Conservation (phyloP, 2,329 filamentous ascomycete genomes). For the Colletotrichum viniferum region DNA sequence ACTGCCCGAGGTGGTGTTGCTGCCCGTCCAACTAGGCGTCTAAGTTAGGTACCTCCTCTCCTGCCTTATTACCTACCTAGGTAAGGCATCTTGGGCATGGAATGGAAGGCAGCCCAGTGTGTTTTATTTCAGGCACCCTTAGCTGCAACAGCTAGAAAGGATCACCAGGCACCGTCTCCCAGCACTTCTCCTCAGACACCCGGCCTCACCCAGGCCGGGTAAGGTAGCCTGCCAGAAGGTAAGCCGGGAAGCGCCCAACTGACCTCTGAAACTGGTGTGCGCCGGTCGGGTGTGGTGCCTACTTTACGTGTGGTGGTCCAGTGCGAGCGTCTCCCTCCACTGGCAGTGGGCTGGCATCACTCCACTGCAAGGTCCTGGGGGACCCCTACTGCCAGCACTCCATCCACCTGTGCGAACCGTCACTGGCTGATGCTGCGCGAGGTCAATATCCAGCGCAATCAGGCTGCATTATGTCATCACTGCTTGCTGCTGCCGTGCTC, state of each 20-base stretch:
- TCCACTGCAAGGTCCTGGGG: slow-evolving; percentile 1
- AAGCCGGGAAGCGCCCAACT: not conserved
- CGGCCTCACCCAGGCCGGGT: not conserved
- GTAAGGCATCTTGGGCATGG: not conserved
- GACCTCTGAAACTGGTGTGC: not conserved
- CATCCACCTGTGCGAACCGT: not conserved
- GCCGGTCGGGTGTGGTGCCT: not conserved
- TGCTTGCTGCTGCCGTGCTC: not conserved
- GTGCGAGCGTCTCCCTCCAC: not conserved
- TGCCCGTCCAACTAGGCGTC: not conserved
- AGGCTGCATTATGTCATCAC: slow-evolving; percentile 4
- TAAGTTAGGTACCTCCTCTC: not conserved
- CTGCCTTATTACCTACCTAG: not conserved
- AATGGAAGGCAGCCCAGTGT: not conserved
- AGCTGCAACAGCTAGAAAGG: not conserved
- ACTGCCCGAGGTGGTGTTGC: not conserved
- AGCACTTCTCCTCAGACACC: not conserved
- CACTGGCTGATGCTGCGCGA: not conserved
- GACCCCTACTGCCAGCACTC: not conserved
- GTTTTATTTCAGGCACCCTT: not conserved
- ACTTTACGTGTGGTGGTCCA: not conserved
- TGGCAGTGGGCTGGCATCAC: not conserved
- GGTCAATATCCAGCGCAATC: not conserved
- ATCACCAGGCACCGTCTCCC: not conserved
- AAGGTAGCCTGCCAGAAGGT: not conserved